Evolutionary conservation across 139 green algal genomes (phyloP).

Genomic region (Ettlia oleoabundans): DNA sequence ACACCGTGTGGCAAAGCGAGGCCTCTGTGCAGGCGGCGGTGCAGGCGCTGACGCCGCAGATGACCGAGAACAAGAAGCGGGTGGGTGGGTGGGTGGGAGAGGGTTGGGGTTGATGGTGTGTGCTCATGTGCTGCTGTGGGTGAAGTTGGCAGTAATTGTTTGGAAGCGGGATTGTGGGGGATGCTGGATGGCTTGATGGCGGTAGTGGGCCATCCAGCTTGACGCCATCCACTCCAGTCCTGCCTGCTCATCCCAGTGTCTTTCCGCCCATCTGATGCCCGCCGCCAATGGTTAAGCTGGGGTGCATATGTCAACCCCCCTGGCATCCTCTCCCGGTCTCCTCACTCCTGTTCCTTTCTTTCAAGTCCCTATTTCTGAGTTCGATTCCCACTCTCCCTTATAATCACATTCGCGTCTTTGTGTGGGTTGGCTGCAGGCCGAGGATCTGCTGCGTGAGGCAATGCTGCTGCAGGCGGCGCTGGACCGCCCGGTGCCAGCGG

Average conservation of each 20-base stretch:
- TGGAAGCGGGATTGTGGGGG: too few species aligned
- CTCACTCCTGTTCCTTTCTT: too few species aligned
- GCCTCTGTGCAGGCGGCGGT: conserved; percentile 66
- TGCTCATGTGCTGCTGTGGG: neutral
- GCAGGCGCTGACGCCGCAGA: conserved; percentile 79
- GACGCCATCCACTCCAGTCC: too few species aligned
- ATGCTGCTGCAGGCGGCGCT: conserved; percentile 56
- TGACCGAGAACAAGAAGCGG: conserved; percentile 84
- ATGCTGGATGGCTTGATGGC: too few species aligned
- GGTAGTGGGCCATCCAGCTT: too few species aligned
- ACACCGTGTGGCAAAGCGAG: conserved; percentile 77
- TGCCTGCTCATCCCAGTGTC: too few species aligned
- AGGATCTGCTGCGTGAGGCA: conserved; percentile 80
- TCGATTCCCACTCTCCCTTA: neutral
- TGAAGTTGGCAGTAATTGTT: too few species aligned
- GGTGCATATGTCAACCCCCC: too few species aligned
- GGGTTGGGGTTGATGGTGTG: neutral
- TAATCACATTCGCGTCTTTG: neutral
- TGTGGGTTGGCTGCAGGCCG: conserved; percentile 48
- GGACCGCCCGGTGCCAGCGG: conserved; percentile 26
- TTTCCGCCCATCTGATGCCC: too few species aligned
- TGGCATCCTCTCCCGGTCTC: too few species aligned
- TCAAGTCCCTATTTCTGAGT: too few species aligned
- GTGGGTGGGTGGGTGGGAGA: conserved; percentile 36
- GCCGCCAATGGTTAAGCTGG: too few species aligned